Percentiles rank a stretch among this genome's conserved stretches.
phyloP scores from a whole-genome alignment of 2,329 filamentous ascomycete species.

The Cyphellophora attinorum region DNA sequence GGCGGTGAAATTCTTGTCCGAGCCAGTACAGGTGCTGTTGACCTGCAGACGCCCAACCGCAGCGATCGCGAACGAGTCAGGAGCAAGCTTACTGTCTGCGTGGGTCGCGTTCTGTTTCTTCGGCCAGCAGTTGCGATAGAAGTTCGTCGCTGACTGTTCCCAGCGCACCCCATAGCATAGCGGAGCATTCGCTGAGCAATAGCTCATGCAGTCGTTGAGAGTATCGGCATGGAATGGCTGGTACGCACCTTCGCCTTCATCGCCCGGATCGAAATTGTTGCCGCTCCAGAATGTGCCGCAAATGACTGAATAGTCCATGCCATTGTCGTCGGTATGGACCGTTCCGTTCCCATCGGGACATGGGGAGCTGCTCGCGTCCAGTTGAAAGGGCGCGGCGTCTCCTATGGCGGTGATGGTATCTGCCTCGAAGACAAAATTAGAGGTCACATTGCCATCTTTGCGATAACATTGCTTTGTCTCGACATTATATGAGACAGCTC shows the following conservation, averaged over 20 bases:
- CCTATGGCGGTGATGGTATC: not conserved
- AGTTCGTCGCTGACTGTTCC: not conserved
- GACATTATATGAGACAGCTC: not conserved
- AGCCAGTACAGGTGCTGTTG: not conserved
- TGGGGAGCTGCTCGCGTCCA: not conserved
- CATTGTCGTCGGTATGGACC: not conserved
- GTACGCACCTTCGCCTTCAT: not conserved
- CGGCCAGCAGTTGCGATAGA: not conserved
- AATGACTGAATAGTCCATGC: not conserved
- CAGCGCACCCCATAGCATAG: not conserved
- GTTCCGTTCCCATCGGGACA: not conserved
- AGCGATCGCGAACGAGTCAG: not conserved
- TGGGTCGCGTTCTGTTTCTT: not conserved
- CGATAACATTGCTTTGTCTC: not conserved
- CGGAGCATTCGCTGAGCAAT: not conserved
- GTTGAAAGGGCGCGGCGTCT: not conserved
- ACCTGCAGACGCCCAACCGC: not conserved
- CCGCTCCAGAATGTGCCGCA: not conserved
- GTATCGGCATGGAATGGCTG: conserved; percentile 1
- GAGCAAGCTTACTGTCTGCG: not conserved
- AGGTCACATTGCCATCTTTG: not conserved
- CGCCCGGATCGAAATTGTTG: not conserved
- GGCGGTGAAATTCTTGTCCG: not conserved
- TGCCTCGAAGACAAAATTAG: not conserved
- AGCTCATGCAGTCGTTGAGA: not conserved